phyloP scores from a whole-genome alignment of 345 rosid genomes.

The Odontarrhena argentea region DNA sequence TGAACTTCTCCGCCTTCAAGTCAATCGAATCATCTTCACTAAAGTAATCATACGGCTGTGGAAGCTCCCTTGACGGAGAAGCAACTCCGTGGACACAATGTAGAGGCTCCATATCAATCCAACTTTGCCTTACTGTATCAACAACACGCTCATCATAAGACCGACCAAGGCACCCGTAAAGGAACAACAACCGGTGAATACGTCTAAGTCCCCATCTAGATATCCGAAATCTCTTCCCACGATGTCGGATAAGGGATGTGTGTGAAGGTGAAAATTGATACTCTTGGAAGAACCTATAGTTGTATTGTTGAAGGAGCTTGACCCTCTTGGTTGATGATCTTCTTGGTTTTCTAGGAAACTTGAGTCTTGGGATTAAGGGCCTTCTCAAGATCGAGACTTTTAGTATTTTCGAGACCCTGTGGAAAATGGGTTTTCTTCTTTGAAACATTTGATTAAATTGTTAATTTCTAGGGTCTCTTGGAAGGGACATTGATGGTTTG shows the following conservation, averaged over 20 bases:
- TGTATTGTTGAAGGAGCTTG: slow-evolving; percentile 40
- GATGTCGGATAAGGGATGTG: slow-evolving; percentile 39
- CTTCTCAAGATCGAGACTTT: slow-evolving; percentile 48
- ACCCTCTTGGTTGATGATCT: slow-evolving; percentile 38
- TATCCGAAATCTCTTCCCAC: slow-evolving; percentile 17
- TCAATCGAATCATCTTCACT: slow-evolving; percentile 56
- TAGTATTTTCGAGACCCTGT: slow-evolving; percentile 44
- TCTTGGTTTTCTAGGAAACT: slow-evolving; percentile 41
- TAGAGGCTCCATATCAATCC: slow-evolving; percentile 41
- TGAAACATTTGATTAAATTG: slow-evolving; percentile 27
- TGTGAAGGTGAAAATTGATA: slow-evolving; percentile 59
- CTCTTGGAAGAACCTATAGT: slow-evolving; percentile 45
- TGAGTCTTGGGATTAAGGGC: slow-evolving; percentile 44
- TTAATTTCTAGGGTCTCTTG: slow-evolving; percentile 1
- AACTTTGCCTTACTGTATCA: slow-evolving; percentile 15
- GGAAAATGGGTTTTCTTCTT: slow-evolving; percentile 38
- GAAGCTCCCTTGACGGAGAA: slow-evolving; percentile 25
- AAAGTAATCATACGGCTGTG: slow-evolving; percentile 31
- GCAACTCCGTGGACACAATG: slow-evolving; percentile 17
- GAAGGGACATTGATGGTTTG: not conserved
- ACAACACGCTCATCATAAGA: slow-evolving; percentile 26
- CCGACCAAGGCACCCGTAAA: slow-evolving; percentile 52
- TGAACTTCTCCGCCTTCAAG: slow-evolving; percentile 75
- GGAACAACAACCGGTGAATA: slow-evolving; percentile 37
- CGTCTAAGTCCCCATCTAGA: slow-evolving; percentile 3